Conservation (phyloP, 345 rosid genomes). For the Camelina neglecta region DNA sequence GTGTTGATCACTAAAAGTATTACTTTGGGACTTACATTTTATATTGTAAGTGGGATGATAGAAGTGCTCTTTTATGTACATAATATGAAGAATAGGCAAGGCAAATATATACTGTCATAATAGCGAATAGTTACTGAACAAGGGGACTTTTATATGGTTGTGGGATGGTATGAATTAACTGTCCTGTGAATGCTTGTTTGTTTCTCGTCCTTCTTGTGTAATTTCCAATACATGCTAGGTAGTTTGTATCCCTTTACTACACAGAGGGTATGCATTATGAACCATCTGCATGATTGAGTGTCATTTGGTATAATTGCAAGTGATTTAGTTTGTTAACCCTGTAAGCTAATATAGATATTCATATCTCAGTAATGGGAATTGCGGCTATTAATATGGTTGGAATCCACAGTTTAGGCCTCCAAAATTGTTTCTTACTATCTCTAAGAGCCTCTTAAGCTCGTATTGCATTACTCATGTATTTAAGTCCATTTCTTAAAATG, state of each 20-base stretch:
- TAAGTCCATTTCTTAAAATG: not conserved
- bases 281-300: not conserved
- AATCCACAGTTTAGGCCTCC: not conserved
- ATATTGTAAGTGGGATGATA: slow-evolving; percentile 2
- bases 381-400: not conserved
- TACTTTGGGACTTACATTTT: not conserved
- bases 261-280: not conserved
- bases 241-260: not conserved
- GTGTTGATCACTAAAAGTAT: not conserved
- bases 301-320: not conserved
- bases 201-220: slow-evolving; percentile 4
- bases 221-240: not conserved
- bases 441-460: not conserved
- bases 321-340: slow-evolving; percentile 10
- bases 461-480: not conserved
- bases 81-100: not conserved
- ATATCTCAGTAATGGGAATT: slow-evolving; percentile 2
- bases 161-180: not conserved
- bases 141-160: not conserved
- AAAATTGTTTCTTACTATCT: not conserved
- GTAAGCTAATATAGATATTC: not conserved
- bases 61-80: not conserved
- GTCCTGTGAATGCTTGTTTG: slow-evolving; percentile 11
- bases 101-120: not conserved
- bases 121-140: not conserved